phyloP scores from a whole-genome alignment of 495 filamentous ascomycete species.

The Penicillium coprophilum region DNA sequence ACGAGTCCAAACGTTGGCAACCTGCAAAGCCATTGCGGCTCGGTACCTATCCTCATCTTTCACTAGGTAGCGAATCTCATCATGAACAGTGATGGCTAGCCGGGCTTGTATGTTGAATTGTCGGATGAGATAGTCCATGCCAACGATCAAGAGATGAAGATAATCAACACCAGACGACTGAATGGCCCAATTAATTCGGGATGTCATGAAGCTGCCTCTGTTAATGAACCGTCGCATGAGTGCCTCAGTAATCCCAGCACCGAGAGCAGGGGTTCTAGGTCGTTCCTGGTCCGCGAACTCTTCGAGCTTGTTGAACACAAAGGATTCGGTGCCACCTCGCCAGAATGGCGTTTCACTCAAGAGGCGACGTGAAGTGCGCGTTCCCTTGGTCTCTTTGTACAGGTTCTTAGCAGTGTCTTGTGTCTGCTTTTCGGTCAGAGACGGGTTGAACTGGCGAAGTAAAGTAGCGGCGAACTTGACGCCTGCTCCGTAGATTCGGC shows the following conservation, averaged over 20 bases:
- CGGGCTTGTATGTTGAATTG: slow-evolving; percentile 81
- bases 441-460: slow-evolving; percentile 89
- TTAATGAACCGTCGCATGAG: slow-evolving; percentile 83
- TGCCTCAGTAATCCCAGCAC: slow-evolving; percentile 94
- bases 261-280: slow-evolving; percentile 90
- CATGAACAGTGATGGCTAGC: slow-evolving; percentile 91
- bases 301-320: slow-evolving; percentile 97
- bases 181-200: slow-evolving; percentile 98
- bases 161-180: slow-evolving; percentile 98
- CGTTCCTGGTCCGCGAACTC: slow-evolving; percentile 94
- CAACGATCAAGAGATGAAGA: slow-evolving; percentile 87
- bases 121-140: slow-evolving; percentile 92
- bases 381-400: slow-evolving; percentile 87
- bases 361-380: slow-evolving; percentile 66
- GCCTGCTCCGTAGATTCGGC: slow-evolving; percentile 95
- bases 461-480: slow-evolving; percentile 89
- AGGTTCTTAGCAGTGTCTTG: slow-evolving; percentile 71
- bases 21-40: slow-evolving; percentile 85
- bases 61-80: slow-evolving; percentile 94
- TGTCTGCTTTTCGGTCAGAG: slow-evolving; percentile 72
- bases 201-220: slow-evolving; percentile 91
- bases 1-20: slow-evolving; percentile 94
- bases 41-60: slow-evolving; percentile 83
- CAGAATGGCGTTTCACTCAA: slow-evolving; percentile 80
- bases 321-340: slow-evolving; percentile 93